phyloP scores from a whole-genome alignment of 257 asterid species.

The Jasminum sambac region DNA sequence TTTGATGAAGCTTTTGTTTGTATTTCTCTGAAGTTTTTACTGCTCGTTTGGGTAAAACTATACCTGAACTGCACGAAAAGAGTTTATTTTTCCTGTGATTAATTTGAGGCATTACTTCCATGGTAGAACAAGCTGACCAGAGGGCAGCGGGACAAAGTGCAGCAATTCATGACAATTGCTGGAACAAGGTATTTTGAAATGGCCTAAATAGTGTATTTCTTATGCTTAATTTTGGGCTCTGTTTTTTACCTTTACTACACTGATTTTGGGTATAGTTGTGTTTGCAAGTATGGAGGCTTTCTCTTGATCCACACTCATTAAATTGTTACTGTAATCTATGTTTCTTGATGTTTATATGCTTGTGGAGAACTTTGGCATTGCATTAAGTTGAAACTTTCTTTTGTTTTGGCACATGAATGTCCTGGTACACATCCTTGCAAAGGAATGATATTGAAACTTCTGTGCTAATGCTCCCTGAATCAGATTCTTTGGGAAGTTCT shows the following conservation, averaged over 20 bases:
- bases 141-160: constrained; percentile 94
- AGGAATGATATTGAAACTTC: background rate
- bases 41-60: background rate
- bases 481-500: constrained; percentile 1
- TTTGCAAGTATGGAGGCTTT: background rate
- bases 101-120: constrained; percentile 15
- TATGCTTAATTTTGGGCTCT: background rate
- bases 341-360: constrained; percentile 7
- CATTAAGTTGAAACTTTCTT: background rate
- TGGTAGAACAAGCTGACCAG: constrained; percentile 87
- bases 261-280: background rate
- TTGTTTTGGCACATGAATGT: constrained; percentile 10
- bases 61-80: background rate
- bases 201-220: constrained; percentile 1
- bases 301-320: background rate
- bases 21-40: background rate
- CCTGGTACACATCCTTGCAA: background rate
- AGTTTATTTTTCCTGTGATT: background rate
- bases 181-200: constrained; percentile 64
- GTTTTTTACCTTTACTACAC: too few relatives aligned
- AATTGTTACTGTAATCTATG: background rate
- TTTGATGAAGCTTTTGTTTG: background rate
- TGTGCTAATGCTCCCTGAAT: background rate
- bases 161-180: constrained; percentile 88
- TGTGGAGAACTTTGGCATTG: constrained; percentile 1